Conservation (phyloP, 2,329 filamentous ascomycete species). For the Clarireedia monteithiana region DNA sequence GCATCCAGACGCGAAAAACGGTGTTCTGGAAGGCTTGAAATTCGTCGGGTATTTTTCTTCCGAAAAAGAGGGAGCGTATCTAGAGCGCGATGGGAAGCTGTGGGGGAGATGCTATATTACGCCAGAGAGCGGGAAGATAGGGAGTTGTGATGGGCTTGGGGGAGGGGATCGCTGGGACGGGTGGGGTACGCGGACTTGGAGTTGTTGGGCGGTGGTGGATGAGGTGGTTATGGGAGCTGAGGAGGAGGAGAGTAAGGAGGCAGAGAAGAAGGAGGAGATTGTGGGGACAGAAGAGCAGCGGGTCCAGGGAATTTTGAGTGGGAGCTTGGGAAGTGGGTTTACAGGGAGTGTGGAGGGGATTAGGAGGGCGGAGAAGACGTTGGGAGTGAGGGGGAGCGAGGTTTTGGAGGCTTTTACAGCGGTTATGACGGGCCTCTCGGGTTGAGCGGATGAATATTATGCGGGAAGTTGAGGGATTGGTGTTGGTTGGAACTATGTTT, state of each 20-base stretch:
- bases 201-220: constrained; percentile 14
- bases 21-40: constrained; percentile 15
- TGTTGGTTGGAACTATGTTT: neutral
- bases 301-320: neutral
- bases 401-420: neutral
- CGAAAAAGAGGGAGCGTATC: constrained; percentile 11
- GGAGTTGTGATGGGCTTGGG: constrained; percentile 16
- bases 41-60: constrained; percentile 21
- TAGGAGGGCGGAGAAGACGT: neutral
- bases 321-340: neutral
- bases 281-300: neutral
- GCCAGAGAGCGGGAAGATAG: constrained; percentile 20
- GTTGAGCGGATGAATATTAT: no score
- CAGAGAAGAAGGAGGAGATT: neutral
- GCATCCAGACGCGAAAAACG: constrained; percentile 4
- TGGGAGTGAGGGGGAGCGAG: neutral
- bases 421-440: neutral
- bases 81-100: constrained; percentile 17
- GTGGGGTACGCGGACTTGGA: constrained; percentile 20
- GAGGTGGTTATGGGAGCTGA: neutral
- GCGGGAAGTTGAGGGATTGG: neutral
- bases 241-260: neutral
- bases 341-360: neutral
- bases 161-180: constrained; percentile 19
- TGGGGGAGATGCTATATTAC: constrained; percentile 24